Evolutionary conservation across 805 yeast species (phyloP), one percentile per base, ranked within the genome.

Genomic region (Ogataea trehalophila): DNA sequence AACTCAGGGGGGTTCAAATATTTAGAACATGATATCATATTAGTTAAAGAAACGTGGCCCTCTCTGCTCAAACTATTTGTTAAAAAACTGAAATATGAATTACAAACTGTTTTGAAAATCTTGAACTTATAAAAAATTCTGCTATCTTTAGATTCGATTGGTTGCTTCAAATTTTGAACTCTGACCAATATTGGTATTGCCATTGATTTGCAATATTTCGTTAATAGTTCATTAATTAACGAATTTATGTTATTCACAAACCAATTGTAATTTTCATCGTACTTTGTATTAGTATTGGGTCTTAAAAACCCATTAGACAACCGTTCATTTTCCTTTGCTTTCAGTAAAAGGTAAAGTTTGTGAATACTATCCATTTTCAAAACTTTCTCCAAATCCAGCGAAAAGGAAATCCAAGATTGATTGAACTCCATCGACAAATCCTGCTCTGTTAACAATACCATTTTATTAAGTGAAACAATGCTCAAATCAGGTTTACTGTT

Each of bases 201-300:
- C 9, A 65, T 49, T 6, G 53, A 42, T 2, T 43, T 18, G 20
- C 67, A 62, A 49, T 53, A 68, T n/a, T 48, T 39, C 1, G 69
- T 55, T 20, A 66, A 49, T 29, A 61, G 42, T 44, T 69, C 70
- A 41, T 70, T 68, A n/a, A 67, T 52, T 35, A 69, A 42, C 8
- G 62, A 26, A 31, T 52, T 42, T 1, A 62, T 38, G 48, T 62
- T 69, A 17, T 51, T 53, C 23, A 53, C 35, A 36, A 63, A 53
- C 62, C 64, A 58, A 15, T 42, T 17, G 39, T 38, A 29, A 37
- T 51, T 42, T 17, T 52, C 51, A 16, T 15, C 15, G 3, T 36
- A 39, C 18, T 29, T 6, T 2, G 14, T 20, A 37, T 46, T 33
- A 50, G 34, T 26, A 31, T 48, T 35, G 7, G 37, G 26, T 31